Evolutionary conservation across 768 basidiomycete species (phyloP).

Genomic region (Tylopilus sp.): DNA sequence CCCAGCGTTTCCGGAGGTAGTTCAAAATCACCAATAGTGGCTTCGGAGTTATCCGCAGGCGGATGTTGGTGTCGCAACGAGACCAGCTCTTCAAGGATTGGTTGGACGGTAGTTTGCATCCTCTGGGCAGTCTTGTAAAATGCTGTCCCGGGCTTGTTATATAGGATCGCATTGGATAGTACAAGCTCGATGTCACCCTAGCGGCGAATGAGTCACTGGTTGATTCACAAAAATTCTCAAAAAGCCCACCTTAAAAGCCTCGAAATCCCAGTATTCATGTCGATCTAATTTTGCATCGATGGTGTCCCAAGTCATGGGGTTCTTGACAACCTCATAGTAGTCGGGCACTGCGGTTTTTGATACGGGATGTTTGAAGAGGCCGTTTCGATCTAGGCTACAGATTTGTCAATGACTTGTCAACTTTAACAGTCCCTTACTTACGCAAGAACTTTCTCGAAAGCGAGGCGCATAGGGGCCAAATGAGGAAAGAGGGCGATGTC

Average conservation of each 20-base stretch:
- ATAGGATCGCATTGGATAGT: conserved; percentile 78
- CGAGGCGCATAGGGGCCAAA: conserved; percentile 53
- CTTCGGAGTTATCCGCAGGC: conserved; percentile 4
- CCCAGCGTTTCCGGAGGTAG: conserved; percentile 56
- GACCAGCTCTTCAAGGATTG: conserved; percentile 33
- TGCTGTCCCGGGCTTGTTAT: conserved; percentile 73
- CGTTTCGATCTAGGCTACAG: conserved; percentile 66
- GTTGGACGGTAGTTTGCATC: conserved; percentile 46
- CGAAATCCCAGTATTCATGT: conserved; percentile 77
- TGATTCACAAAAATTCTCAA: not conserved
- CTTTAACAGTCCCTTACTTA: conserved; percentile 35
- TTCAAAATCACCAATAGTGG: conserved; percentile 67
- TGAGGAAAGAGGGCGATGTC: conserved; percentile 64
- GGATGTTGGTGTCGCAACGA: conserved; percentile 18
- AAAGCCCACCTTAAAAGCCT: conserved; percentile 60
- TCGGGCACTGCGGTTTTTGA: conserved; percentile 77
- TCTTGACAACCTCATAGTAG: conserved; percentile 82
- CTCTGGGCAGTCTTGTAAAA: conserved; percentile 68
- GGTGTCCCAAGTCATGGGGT: conserved; percentile 84
- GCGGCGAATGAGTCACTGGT: not conserved
- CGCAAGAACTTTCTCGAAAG: conserved; percentile 71
- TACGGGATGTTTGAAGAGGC: conserved; percentile 82
- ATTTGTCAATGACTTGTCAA: conserved; percentile 5
- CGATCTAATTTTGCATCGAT: conserved; percentile 81
- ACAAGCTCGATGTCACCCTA: conserved; percentile 85